phyloP scores from a whole-genome alignment of 2,329 filamentous ascomycete species.

The Aspergillus phoenicis region DNA sequence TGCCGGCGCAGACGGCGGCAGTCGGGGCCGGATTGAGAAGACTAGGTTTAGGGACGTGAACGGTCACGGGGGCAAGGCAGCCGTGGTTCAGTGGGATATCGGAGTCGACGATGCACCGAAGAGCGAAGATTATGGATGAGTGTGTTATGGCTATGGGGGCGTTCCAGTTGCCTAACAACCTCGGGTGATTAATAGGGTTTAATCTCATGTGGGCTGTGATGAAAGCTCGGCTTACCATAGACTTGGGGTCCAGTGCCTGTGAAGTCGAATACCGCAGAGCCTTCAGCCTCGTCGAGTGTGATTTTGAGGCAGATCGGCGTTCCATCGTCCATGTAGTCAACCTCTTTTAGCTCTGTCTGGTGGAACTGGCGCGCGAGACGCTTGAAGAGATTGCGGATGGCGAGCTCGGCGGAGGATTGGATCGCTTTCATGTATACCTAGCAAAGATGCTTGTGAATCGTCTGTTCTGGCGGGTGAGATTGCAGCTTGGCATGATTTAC shows the following conservation, averaged over 20 bases:
- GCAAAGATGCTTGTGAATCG: too few relatives aligned
- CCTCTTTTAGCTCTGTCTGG: not conserved
- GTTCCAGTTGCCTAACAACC: not conserved
- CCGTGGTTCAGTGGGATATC: not conserved
- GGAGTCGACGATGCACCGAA: not conserved
- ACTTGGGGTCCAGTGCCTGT: not conserved
- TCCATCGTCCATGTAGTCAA: not conserved
- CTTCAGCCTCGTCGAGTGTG: not conserved
- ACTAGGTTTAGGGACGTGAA: slow-evolving; percentile 69
- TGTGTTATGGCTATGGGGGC: not conserved
- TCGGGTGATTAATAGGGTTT: not conserved
- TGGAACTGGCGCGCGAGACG: not conserved
- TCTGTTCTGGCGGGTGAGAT: not conserved
- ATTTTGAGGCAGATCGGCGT: not conserved
- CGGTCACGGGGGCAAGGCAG: slow-evolving; percentile 68
- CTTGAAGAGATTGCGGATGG: not conserved
- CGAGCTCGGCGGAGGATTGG: not conserved
- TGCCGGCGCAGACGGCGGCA: slow-evolving; percentile 77
- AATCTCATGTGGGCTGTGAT: not conserved
- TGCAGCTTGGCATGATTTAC: not conserved
- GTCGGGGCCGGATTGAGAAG: slow-evolving; percentile 72
- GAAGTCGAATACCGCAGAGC: not conserved
- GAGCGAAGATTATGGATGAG: not conserved
- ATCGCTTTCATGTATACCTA: not conserved
- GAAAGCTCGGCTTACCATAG: not conserved